Evolutionary conservation across 108 stramenopile species (phyloP).

Genomic region (Pseudonitzschia multistriata): DNA sequence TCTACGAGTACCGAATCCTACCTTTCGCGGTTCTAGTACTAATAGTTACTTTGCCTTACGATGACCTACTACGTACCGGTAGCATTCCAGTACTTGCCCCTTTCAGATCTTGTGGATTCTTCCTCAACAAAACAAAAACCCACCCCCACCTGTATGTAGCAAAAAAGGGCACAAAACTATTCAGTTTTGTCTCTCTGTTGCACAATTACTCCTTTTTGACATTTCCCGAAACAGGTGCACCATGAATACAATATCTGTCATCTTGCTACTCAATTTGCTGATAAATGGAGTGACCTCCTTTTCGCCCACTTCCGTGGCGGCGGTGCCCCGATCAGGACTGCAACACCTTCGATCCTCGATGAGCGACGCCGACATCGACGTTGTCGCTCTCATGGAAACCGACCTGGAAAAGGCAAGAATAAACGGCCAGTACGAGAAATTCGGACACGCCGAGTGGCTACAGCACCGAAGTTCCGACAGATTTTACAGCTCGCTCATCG

Average conservation of each 20-base stretch:
- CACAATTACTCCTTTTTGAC: too few relatives aligned
- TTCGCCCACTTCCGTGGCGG: background rate
- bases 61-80: too few relatives aligned
- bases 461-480: background rate
- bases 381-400: background rate
- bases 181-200: too few relatives aligned
- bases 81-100: too few relatives aligned
- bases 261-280: background rate
- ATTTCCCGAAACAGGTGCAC: background rate
- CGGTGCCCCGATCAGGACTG: background rate
- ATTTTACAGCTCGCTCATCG: background rate
- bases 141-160: too few relatives aligned
- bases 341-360: background rate
- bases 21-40: too few relatives aligned
- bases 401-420: background rate
- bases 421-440: background rate
- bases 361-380: background rate
- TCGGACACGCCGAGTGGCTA: background rate
- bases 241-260: background rate
- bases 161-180: too few relatives aligned
- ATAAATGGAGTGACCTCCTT: background rate
- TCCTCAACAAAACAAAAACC: too few relatives aligned
- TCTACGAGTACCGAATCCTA: too few relatives aligned
- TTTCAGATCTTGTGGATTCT: too few relatives aligned
- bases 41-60: too few relatives aligned